phyloP scores from a whole-genome alignment of 1,139 yeast genomes.

The Ogataea hybrid region DNA sequence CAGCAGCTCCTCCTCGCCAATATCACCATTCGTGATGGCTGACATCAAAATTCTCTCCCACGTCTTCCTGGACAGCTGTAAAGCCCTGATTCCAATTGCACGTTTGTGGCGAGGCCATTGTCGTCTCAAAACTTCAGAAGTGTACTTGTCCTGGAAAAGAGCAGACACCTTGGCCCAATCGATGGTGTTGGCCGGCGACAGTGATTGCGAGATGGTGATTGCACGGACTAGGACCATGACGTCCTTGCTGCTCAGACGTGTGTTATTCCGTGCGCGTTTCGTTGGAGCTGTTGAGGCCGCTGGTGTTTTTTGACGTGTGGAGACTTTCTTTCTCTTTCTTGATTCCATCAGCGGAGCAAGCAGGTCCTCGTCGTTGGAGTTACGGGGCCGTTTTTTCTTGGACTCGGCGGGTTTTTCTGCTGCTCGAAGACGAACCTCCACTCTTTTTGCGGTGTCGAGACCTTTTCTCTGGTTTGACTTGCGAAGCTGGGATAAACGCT shows the following conservation, averaged over 20 bases:
- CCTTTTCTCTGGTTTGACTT: slow-evolving; percentile 3
- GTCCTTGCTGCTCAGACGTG: slow-evolving; percentile 25
- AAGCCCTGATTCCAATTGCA: slow-evolving; percentile 54
- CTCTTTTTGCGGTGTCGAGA: slow-evolving; percentile 8
- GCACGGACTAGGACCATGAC: slow-evolving; percentile 35
- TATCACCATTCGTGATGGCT: slow-evolving; percentile 49
- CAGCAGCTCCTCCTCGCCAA: slow-evolving; percentile 45
- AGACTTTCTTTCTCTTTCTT: slow-evolving; percentile 28
- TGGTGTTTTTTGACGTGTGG: slow-evolving; percentile 20
- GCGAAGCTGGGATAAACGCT: slow-evolving; percentile 3
- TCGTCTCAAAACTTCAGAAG: slow-evolving; percentile 41
- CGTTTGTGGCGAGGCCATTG: slow-evolving; percentile 65
- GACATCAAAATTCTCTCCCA: slow-evolving; percentile 58
- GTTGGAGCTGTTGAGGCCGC: slow-evolving; percentile 19
- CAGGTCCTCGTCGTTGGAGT: slow-evolving; percentile 19
- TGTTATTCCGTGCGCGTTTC: slow-evolving; percentile 28
- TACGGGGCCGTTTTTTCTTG: slow-evolving; percentile 5
- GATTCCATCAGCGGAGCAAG: slow-evolving; percentile 28
- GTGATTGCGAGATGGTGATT: slow-evolving; percentile 61
- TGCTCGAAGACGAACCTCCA: slow-evolving; percentile 15
- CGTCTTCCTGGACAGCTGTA: slow-evolving; percentile 50
- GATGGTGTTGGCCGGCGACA: slow-evolving; percentile 45
- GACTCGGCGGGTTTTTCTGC: slow-evolving; percentile 6
- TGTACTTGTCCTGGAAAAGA: slow-evolving; percentile 39
- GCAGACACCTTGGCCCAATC: slow-evolving; percentile 58